Conservation (phyloP, 2,329 filamentous ascomycete species). For the Dissoconium aciculare region DNA sequence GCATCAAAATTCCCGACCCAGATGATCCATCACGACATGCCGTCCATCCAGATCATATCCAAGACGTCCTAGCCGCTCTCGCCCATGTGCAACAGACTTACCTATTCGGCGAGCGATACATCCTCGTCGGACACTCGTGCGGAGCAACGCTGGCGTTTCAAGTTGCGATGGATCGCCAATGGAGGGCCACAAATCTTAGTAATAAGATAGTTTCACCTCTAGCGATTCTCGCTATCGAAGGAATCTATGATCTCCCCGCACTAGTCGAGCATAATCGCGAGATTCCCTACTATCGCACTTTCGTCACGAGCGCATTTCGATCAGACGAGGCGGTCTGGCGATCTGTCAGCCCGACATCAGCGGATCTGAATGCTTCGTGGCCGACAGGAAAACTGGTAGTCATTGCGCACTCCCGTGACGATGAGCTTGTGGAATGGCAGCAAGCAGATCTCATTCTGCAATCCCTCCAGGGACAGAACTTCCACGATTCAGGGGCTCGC, state of each 20-base stretch:
- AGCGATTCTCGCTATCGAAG: constrained; percentile 46
- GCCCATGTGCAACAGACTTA: constrained; percentile 35
- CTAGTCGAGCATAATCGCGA: constrained; percentile 32
- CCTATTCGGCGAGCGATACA: constrained; percentile 32
- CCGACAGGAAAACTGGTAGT: constrained; percentile 26
- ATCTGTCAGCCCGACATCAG: constrained; percentile 38
- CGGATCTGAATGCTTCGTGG: constrained; percentile 30
- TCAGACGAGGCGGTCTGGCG: constrained; percentile 36
- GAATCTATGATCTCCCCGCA: constrained; percentile 50
- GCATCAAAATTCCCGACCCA: constrained; percentile 32
- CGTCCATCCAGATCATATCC: constrained; percentile 45
- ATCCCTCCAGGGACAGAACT: constrained; percentile 33
- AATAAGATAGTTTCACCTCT: constrained; percentile 27
- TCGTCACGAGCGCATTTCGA: constrained; percentile 49
- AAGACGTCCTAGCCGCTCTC: constrained; percentile 41
- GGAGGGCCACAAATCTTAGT: constrained; percentile 17
- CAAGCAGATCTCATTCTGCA: constrained; percentile 45
- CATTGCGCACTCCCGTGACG: constrained; percentile 32
- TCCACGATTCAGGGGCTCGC: constrained; percentile 19
- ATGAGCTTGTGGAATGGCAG: constrained; percentile 37
- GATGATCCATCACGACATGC: constrained; percentile 35
- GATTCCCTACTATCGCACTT: constrained; percentile 38
- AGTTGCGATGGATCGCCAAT: constrained; percentile 34
- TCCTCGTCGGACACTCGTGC: constrained; percentile 48
- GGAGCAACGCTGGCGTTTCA: constrained; percentile 52